These are phyloP conservation scores for Brasenia schreberi DNA, from an alignment of 164 flowering plant genomes.

Conservation along the genomic window DNA sequence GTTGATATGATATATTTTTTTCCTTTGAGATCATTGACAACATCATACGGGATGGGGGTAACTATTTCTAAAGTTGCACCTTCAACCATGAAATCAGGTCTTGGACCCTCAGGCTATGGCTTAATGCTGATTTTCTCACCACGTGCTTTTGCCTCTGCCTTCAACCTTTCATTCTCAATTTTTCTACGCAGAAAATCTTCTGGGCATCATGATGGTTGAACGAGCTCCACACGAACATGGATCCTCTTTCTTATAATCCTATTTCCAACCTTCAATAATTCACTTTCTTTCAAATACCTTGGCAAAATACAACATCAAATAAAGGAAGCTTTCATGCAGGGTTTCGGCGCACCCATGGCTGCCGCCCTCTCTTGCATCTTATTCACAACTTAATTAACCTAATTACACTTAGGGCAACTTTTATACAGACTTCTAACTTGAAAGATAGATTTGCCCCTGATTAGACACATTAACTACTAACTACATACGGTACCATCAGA, in stretches of 20 bases:
- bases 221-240: slow-evolving; percentile 22
- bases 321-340: no score
- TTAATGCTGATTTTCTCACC: slow-evolving; percentile 22
- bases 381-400: no score
- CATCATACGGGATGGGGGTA: slow-evolving; percentile 25
- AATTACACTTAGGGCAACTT: no score
- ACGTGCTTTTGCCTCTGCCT: slow-evolving; percentile 18
- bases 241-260: slow-evolving; percentile 22
- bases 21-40: slow-evolving; percentile 20
- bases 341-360: no score
- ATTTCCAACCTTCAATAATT: slow-evolving; percentile 23
- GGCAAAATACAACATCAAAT: no score
- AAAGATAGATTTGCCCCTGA: no score
- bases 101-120: slow-evolving; percentile 22
- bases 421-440: no score
- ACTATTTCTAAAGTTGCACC: slow-evolving; percentile 24
- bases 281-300: no score
- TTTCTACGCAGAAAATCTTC: slow-evolving; percentile 17
- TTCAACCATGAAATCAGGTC: slow-evolving; percentile 23
- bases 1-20: no score
- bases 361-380: no score
- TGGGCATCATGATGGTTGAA: slow-evolving; percentile 17
- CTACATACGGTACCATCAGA: no score
- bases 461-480: no score
- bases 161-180: slow-evolving; percentile 14